Conservation (phyloP, 148 eudicot species). For the Rhododendron ovatum region DNA sequence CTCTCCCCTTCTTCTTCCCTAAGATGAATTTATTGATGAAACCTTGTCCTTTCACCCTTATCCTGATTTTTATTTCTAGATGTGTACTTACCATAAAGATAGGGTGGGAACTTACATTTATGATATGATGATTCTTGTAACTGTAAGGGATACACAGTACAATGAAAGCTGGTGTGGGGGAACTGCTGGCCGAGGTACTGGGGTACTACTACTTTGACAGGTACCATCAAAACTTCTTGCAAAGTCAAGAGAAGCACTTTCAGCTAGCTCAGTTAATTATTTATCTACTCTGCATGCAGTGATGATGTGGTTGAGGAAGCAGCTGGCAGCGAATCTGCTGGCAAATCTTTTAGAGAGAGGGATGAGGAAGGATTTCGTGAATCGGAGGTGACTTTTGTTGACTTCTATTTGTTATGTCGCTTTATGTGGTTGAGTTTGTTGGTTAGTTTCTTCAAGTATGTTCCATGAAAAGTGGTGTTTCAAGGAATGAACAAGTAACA, state of each 20-base stretch:
- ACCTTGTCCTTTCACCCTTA: not conserved
- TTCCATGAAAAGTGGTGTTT: not conserved
- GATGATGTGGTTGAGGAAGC: conserved; percentile 87
- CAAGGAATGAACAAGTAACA: not conserved
- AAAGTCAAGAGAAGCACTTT: not conserved
- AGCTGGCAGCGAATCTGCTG: conserved; percentile 53
- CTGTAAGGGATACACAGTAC: conserved; percentile 56
- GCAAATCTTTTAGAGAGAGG: conserved; percentile 52
- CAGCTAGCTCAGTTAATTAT: not conserved
- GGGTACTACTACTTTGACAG: conserved; percentile 88
- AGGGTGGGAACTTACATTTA: not conserved
- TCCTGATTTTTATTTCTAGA: not conserved
- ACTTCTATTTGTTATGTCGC: not conserved
- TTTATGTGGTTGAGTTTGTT: not conserved
- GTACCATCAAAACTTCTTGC: conserved; percentile 23
- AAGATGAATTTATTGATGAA: not conserved
- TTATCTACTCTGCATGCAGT: conserved; percentile 30
- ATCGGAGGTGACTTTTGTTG: conserved; percentile 55
- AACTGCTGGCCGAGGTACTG: conserved; percentile 63
- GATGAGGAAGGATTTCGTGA: conserved; percentile 68
- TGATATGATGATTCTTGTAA: conserved; percentile 6
- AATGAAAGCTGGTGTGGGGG: conserved; percentile 57
- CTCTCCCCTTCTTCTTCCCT: not conserved
- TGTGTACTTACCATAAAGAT: not conserved
- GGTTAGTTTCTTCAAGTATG: not conserved